phyloP scores from a whole-genome alignment of 441 rosid species.

The Pelargonium myrrhifolium region DNA sequence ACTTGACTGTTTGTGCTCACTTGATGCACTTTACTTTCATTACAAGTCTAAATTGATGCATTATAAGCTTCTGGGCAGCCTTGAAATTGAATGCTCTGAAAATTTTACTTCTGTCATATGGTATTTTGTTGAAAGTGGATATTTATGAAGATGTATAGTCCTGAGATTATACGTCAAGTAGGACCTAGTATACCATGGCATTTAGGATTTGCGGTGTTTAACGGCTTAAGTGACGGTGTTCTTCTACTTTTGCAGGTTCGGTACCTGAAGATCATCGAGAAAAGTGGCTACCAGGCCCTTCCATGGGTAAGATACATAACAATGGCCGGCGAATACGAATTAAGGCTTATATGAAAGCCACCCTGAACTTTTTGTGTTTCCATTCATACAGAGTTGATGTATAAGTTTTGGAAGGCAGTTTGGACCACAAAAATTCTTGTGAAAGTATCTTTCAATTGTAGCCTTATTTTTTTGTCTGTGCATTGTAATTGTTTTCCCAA shows the following conservation, averaged over 20 bases:
- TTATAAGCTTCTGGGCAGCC: too few relatives aligned
- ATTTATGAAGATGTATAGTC: too few relatives aligned
- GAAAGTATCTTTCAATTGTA: not conserved
- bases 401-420: not conserved
- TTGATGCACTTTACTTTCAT: too few relatives aligned
- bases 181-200: too few relatives aligned
- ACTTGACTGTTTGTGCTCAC: too few relatives aligned
- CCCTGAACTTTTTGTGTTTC: not conserved
- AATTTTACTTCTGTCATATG: too few relatives aligned
- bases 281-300: constrained; percentile 85
- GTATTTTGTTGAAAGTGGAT: too few relatives aligned
- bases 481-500: constrained; percentile 13
- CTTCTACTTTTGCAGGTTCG: constrained; percentile 49
- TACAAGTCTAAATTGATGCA: too few relatives aligned
- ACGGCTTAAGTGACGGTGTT: not conserved
- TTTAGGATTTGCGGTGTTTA: not conserved
- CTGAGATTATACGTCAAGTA: too few relatives aligned
- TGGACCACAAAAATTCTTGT: not conserved
- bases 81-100: too few relatives aligned
- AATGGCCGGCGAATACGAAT: constrained; percentile 83
- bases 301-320: constrained; percentile 87
- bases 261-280: constrained; percentile 75
- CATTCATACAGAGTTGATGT: not conserved
- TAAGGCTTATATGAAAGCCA: constrained; percentile 47
- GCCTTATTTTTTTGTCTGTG: constrained; percentile 5